Percentiles rank a stretch among this genome's conserved stretches.
Conservation (phyloP, 208 protist genomes). For the Wallacemonas sp. region DNA sequence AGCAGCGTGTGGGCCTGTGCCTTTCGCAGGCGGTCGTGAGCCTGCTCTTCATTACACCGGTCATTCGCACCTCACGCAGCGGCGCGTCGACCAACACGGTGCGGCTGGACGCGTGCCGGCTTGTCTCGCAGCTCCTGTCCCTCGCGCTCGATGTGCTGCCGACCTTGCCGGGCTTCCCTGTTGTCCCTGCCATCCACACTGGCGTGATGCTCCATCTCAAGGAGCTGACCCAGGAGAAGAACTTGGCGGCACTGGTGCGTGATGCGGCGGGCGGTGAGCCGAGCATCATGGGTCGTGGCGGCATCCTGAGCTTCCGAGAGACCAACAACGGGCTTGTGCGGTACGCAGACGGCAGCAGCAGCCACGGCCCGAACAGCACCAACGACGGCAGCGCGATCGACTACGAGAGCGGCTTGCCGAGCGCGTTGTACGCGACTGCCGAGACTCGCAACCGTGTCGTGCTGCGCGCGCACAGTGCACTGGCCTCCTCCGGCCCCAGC, state of each 20-base stretch:
- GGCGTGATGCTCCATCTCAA: conserved; percentile 33
- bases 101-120: conserved; percentile 17
- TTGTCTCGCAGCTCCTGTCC: conserved; percentile 35
- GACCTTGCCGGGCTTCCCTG: conserved; percentile 28
- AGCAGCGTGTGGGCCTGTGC: conserved; percentile 26
- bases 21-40: conserved; percentile 35
- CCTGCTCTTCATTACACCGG: conserved; percentile 23
- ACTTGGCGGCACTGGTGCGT: conserved; percentile 1
- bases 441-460: too few relatives aligned
- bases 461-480: too few relatives aligned
- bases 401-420: too few relatives aligned
- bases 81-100: not conserved
- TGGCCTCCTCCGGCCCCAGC: too few relatives aligned
- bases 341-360: too few relatives aligned
- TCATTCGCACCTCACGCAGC: not conserved
- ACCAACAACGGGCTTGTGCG: too few relatives aligned
- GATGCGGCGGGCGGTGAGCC: too few relatives aligned
- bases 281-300: too few relatives aligned
- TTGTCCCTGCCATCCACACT: conserved; percentile 35
- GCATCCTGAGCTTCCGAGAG: too few relatives aligned
- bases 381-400: too few relatives aligned
- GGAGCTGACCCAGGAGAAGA: conserved; percentile 13
- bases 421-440: too few relatives aligned
- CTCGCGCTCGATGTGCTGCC: conserved; percentile 49
- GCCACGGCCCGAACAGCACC: too few relatives aligned